These are phyloP conservation scores for Fusarium chlamydosporum DNA, from an alignment of 2,329 filamentous ascomycete species.

Conservation along the genomic window DNA sequence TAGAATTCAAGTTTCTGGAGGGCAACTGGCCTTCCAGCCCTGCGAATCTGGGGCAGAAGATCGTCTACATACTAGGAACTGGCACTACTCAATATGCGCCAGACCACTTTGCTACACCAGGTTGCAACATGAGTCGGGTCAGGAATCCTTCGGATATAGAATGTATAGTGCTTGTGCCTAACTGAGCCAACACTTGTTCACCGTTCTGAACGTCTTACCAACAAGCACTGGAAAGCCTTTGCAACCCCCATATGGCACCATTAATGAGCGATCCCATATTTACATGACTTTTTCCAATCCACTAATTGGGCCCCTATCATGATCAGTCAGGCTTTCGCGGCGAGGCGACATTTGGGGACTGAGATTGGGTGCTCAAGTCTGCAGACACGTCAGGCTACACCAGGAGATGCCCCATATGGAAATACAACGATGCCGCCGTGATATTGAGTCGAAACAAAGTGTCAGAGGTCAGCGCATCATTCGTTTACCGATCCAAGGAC, in stretches of 20 bases:
- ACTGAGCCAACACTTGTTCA: constrained; percentile 5
- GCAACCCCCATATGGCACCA: constrained; percentile 16
- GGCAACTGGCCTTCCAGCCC: constrained; percentile 4
- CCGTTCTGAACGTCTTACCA: constrained; percentile 2
- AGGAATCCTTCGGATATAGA: constrained; percentile 3
- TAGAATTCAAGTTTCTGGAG: constrained; percentile 6
- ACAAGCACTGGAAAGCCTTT: background rate
- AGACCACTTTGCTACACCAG: constrained; percentile 1
- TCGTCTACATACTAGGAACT: background rate
- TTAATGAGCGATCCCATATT: constrained; percentile 22
- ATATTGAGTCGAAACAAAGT: constrained; percentile 25
- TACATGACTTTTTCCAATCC: background rate
- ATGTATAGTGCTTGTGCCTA: background rate
- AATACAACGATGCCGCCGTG: background rate
- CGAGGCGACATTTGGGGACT: background rate
- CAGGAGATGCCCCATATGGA: constrained; percentile 7
- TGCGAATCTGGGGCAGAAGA: constrained; percentile 6
- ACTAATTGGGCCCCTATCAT: background rate
- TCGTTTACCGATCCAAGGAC: constrained; percentile 37
- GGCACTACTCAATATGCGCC: constrained; percentile 10
- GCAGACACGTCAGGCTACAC: constrained; percentile 32
- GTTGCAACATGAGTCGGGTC: constrained; percentile 8
- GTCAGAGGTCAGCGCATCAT: constrained; percentile 28
- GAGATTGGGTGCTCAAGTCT: constrained; percentile 24
- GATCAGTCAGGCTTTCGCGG: constrained; percentile 10